Percentiles rank a stretch among this genome's conserved stretches.
phyloP scores from a whole-genome alignment of 2,329 filamentous ascomycete species.

The Pseudogymnoascus sp. region DNA sequence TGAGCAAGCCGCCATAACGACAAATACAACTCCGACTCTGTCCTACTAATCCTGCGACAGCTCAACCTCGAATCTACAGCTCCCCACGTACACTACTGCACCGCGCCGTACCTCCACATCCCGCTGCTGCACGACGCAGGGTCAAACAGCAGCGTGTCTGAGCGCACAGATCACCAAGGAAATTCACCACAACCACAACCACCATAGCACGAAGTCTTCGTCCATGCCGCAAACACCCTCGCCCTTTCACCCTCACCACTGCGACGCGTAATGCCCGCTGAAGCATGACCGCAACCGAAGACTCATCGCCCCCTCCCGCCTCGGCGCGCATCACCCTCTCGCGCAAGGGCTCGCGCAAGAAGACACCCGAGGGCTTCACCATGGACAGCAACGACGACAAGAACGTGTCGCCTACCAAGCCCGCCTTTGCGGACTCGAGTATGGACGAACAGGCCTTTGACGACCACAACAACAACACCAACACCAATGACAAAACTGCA shows the following conservation, averaged over 20 bases:
- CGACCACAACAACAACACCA: not conserved
- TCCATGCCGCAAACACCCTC: not conserved
- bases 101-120: not conserved
- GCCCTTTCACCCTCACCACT: not conserved
- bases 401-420: not conserved
- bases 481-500: not conserved
- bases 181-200: not conserved
- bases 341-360: slow-evolving; percentile 8
- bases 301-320: slow-evolving; percentile 1
- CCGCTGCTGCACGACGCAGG: slow-evolving; percentile 3
- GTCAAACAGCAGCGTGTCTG: slow-evolving; percentile 4
- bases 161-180: not conserved
- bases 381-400: not conserved
- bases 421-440: not conserved
- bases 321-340: not conserved
- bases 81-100: not conserved
- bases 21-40: not conserved
- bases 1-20: not conserved
- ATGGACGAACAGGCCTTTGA: not conserved
- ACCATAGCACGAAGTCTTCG: not conserved
- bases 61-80: not conserved
- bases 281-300: not conserved
- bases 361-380: not conserved
- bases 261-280: not conserved
- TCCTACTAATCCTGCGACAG: not conserved